Conservation (phyloP, 495 filamentous ascomycete genomes). For the Chaetomidium leptoderma region DNA sequence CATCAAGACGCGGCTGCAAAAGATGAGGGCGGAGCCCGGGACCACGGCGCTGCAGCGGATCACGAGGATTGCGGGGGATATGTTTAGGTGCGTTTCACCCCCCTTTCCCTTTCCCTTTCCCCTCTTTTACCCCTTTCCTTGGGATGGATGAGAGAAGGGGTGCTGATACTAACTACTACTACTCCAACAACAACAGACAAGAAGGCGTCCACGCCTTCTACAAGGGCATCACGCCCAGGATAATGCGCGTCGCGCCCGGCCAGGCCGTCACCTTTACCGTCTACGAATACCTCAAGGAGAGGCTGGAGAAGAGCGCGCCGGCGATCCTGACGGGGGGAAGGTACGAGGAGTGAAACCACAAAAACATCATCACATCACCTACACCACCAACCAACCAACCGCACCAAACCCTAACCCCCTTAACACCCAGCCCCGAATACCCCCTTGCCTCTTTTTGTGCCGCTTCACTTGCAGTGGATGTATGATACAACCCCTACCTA, state of each 20-base stretch:
- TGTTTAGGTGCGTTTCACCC: slow-evolving; percentile 69
- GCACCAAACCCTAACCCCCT: neutral
- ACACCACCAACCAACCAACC: neutral
- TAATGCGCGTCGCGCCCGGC: slow-evolving; percentile 96
- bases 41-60: slow-evolving; percentile 76
- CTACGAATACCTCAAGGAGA: slow-evolving; percentile 83
- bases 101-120: slow-evolving; percentile 3
- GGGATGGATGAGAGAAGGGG: neutral
- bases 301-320: slow-evolving; percentile 68
- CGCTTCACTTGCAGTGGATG: no score
- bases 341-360: slow-evolving; percentile 63
- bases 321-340: slow-evolving; percentile 60
- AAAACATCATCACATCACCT: neutral
- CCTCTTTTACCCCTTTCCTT: neutral
- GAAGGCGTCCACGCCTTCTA: slow-evolving; percentile 94
- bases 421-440: neutral
- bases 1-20: slow-evolving; percentile 96
- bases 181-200: slow-evolving; percentile 44
- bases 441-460: no score
- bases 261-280: slow-evolving; percentile 98
- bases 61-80: slow-evolving; percentile 71
- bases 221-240: slow-evolving; percentile 95
- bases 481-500: no score
- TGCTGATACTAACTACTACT: neutral
- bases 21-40: slow-evolving; percentile 75